Evolutionary conservation across 164 flowering plant species (phyloP), one percentile per base, ranked within the genome.

Genomic region (Annona squamosa): DNA sequence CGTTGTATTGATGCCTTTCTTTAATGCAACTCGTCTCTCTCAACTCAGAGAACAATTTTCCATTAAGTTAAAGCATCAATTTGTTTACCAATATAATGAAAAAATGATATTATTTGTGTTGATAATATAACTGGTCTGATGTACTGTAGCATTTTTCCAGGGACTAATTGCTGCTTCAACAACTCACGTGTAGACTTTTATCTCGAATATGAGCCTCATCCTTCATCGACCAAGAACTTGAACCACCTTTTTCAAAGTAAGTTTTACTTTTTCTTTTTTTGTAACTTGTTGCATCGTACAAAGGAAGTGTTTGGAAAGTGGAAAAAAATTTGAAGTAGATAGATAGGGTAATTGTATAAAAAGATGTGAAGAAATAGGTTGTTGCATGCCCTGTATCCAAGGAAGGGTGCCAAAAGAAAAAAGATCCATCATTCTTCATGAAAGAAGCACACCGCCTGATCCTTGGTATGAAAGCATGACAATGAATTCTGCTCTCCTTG

Each of bases 161-260:
- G 98, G 75, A 68, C 80, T 71, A 96, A 93, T 74, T 93, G 98
- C 72, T 96, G 99, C 89, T 88, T 90, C 72, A 96, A 96, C 75
- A 76, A 77, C 77, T 87, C 98, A 0, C 85, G 94, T 0, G 82
- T 90, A 72, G 91, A 90, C 61, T 86, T 74, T 80, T 93, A 86
- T 84, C 87, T 96, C 65, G 84, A 86, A 67, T 87, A 88, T 81
- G 97, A 89, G 75, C 99, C 99, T 77, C 99, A 95, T 74, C 95
- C 99, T 3, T 82, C 99, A 72, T 96, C 99, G 9, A 69, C 89
- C 6, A 96, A 91, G 76, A 96, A 96, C 82, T 67, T 95, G 83
- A 86, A 81, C 66, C 99, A 96, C 84, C 94, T 96, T 63, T 93
- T 93, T 73, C 99, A 96, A 80, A 93, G 99, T 93, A 90, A 72